Evolutionary conservation across 306 rosid genomes (phyloP), one percentile per base, ranked within the genome.

Genomic region (Dalbergia cultrata): DNA sequence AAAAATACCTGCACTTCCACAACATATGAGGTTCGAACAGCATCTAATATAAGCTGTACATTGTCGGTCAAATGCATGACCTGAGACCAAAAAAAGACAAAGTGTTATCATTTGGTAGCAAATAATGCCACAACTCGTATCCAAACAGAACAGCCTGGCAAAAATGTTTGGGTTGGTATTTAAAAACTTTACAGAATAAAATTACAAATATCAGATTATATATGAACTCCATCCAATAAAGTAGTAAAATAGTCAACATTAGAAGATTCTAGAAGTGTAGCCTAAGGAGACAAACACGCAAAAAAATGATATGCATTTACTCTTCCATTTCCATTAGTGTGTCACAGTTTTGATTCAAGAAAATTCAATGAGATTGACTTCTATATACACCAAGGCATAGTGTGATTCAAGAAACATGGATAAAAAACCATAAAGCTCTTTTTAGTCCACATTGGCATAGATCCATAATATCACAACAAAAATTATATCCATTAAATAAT

Each of bases 1-100:
- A 78, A 75, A 65, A 60, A 44, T 84, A 95, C 99, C 94, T 89
- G 93, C 68, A 91, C 83, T 89, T 93, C 94, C 54, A 93, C 83
- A 18, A 79, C 64, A 34, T 66, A 78, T 39, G 99, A 93, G 70
- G 82, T 81, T 61, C 84, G 86, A 80, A 95, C 43, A 64, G 96
- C 88, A 19, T 91, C 96, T 80, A 85, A 35, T 86, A 93, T 86
- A 69, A 88, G 73, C 83, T 80, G 96, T 72, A 93, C 80, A 75
- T 83, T 93, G 70, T 88, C 94, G 6, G 99, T 95, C 88, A 95
- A 85, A 72, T 70, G 64, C 89, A 22, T 37, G 47, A 95, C 95
- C 97, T 95, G 85, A 57, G 41, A 93, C 95, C 95, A 93, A 83
- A 57, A 18, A 86, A n/a, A 33, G 4, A 35, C 18, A 77, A 78